These are phyloP conservation scores for Narthecium ossifragum DNA, from an alignment of 106 monocot genomes.

Conservation along the genomic window DNA sequence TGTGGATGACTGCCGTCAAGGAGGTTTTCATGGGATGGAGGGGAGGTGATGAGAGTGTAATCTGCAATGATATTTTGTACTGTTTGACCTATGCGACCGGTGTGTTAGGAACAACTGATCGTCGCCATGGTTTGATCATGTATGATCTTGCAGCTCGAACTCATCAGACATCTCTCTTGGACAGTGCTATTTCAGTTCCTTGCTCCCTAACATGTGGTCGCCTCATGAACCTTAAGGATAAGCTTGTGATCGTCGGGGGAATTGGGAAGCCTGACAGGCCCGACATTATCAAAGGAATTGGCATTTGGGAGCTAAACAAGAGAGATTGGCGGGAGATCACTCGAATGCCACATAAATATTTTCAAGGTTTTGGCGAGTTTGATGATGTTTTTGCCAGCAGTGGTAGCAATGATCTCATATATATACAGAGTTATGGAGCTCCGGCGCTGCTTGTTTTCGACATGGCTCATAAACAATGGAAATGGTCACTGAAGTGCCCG, in stretches of 20 bases:
- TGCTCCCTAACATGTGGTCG: conserved; percentile 63
- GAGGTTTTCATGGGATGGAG: conserved; percentile 62
- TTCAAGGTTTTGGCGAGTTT: conserved; percentile 87
- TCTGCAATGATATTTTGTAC: conserved; percentile 66
- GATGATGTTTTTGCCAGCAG: conserved; percentile 88
- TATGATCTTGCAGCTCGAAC: conserved; percentile 39
- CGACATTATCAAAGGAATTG: conserved; percentile 87
- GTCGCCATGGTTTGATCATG: conserved; percentile 49
- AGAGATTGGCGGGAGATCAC: conserved; percentile 62
- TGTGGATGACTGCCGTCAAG: conserved; percentile 34
- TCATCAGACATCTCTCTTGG: conserved; percentile 22
- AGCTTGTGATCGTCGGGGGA: conserved; percentile 83
- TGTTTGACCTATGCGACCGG: conserved; percentile 53
- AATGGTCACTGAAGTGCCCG: conserved; percentile 70
- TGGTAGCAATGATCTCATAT: conserved; percentile 54
- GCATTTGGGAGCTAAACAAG: conserved; percentile 78
- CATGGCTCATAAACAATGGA: conserved; percentile 67
- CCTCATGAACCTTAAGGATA: conserved; percentile 78
- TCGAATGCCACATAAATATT: conserved; percentile 78
- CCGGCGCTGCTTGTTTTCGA: conserved; percentile 65
- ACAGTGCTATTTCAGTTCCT: conserved; percentile 36
- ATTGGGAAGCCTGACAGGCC: conserved; percentile 69
- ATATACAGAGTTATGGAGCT: conserved; percentile 76
- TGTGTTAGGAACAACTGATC: conserved; percentile 17
- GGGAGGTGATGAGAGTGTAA: conserved; percentile 70